A percentile compares a stretch with the other conserved stretches of the same genome.
These are phyloP conservation scores for Inonotus hispidus DNA, from an alignment of 1,284 basidiomycete species.

Conservation along the genomic window DNA sequence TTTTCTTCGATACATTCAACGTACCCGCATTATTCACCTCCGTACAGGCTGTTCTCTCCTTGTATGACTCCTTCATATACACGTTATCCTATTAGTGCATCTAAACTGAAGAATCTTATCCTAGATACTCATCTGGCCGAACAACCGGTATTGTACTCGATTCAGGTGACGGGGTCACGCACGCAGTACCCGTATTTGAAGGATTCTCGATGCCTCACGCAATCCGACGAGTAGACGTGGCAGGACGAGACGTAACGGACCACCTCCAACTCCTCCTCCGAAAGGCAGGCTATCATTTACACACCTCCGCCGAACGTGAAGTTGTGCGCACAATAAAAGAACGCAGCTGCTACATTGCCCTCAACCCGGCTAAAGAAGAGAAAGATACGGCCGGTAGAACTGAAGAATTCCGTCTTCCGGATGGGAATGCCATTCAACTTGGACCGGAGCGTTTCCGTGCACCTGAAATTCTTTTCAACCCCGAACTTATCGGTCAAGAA, in stretches of 20 bases:
- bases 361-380: conserved; percentile 91
- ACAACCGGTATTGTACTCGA: conserved; percentile 82
- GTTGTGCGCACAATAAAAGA: conserved; percentile 98
- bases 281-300: conserved; percentile 91
- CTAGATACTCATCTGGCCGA: conserved; percentile 96
- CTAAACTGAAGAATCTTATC: conserved; percentile 17
- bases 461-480: conserved; percentile 97
- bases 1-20: conserved; percentile 99
- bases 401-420: conserved; percentile 93
- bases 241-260: conserved; percentile 95
- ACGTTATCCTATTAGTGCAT: conserved; percentile 10
- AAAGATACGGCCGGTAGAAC: conserved; percentile 70
- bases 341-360: conserved; percentile 93
- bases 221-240: conserved; percentile 92
- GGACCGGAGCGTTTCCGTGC: conserved; percentile 95
- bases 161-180: conserved; percentile 63
- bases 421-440: conserved; percentile 93
- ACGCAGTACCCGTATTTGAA: conserved; percentile 63
- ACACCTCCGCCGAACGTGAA: conserved; percentile 96
- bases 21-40: conserved; percentile 97
- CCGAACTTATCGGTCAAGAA: conserved; percentile 94
- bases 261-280: conserved; percentile 91
- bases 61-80: conserved; percentile 51
- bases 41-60: conserved; percentile 93
- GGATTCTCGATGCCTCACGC: conserved; percentile 99